A percentile compares a stretch with the other conserved stretches of the same genome.
phyloP scores from a whole-genome alignment of 2,329 filamentous ascomycete species.

The Volutella citrinella region DNA sequence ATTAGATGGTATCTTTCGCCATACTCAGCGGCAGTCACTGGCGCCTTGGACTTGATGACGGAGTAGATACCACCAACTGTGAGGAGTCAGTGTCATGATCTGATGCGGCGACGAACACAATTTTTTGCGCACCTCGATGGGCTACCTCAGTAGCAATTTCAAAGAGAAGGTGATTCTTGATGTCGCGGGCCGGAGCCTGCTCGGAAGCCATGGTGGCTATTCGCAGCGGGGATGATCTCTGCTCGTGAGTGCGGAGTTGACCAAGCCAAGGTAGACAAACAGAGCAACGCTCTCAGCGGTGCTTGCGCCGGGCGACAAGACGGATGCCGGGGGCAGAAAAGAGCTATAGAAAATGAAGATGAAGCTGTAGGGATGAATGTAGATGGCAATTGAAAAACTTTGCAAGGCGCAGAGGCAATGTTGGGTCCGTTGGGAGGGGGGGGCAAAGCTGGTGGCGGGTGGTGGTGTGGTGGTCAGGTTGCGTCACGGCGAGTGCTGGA shows the following conservation, averaged over 20 bases:
- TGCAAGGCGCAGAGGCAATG: constrained; percentile 18
- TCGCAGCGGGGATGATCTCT: constrained; percentile 9
- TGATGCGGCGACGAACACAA: too few relatives aligned
- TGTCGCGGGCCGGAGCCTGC: constrained; percentile 59
- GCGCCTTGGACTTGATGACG: constrained; percentile 97
- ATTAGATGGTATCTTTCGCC: constrained; percentile 94
- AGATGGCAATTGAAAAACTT: constrained; percentile 24
- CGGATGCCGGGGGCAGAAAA: constrained; percentile 8
- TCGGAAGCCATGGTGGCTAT: constrained; percentile 42
- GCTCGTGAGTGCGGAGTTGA: constrained; percentile 6
- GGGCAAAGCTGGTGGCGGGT: constrained; percentile 20
- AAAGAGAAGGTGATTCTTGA: constrained; percentile 94
- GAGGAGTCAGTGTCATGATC: too few relatives aligned
- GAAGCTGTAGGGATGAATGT: constrained; percentile 21
- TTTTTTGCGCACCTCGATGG: constrained; percentile 78
- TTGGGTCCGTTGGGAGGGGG: constrained; percentile 19
- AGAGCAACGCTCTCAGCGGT: constrained; percentile 14
- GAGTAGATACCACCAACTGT: constrained; percentile 99
- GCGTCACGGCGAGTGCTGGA: constrained; percentile 26
- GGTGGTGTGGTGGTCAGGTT: constrained; percentile 25
- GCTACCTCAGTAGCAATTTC: constrained; percentile 97
- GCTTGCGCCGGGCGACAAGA: constrained; percentile 10
- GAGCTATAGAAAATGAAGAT: constrained; percentile 13
- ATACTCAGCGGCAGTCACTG: constrained; percentile 97
- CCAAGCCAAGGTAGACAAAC: constrained; percentile 14